Evolutionary conservation across 345 rosid species (phyloP).

Genomic region (Microthlaspi erraticum): DNA sequence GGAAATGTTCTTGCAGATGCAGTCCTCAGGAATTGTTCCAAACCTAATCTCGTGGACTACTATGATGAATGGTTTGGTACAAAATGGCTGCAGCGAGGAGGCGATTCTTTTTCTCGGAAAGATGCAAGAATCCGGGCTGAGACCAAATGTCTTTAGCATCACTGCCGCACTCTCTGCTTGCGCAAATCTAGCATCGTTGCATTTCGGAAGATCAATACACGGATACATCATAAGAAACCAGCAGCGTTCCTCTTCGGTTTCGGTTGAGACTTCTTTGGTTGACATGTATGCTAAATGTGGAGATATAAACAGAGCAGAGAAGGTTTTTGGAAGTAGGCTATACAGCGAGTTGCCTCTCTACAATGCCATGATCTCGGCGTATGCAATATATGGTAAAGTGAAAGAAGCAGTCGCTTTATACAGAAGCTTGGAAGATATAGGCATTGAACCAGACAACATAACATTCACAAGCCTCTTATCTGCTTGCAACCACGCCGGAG

Average conservation of each 20-base stretch:
- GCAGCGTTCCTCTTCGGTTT: constrained; percentile 37
- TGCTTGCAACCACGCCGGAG: constrained; percentile 54
- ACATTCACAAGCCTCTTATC: constrained; percentile 55
- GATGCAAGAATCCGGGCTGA: constrained; percentile 64
- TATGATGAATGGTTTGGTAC: constrained; percentile 63
- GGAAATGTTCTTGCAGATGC: constrained; percentile 69
- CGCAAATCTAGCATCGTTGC: constrained; percentile 48
- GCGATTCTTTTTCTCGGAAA: constrained; percentile 52
- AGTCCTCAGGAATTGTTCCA: constrained; percentile 52
- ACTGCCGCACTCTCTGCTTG: constrained; percentile 58
- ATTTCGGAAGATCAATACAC: constrained; percentile 59
- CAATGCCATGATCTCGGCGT: constrained; percentile 61
- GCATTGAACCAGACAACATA: constrained; percentile 53
- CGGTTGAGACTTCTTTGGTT: constrained; percentile 55
- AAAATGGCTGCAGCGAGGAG: constrained; percentile 51
- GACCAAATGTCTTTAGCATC: constrained; percentile 55
- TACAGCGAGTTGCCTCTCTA: constrained; percentile 50
- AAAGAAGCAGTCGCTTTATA: constrained; percentile 48
- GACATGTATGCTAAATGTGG: constrained; percentile 83
- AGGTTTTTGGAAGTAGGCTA: constrained; percentile 39
- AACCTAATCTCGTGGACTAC: constrained; percentile 63
- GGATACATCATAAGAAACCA: constrained; percentile 58
- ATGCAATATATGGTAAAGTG: constrained; percentile 52
- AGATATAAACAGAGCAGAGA: constrained; percentile 50
- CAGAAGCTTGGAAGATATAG: constrained; percentile 40